Evolutionary conservation across 75 land plant genomes (phyloP).

Genomic region (Selaginella moellendorffii): DNA sequence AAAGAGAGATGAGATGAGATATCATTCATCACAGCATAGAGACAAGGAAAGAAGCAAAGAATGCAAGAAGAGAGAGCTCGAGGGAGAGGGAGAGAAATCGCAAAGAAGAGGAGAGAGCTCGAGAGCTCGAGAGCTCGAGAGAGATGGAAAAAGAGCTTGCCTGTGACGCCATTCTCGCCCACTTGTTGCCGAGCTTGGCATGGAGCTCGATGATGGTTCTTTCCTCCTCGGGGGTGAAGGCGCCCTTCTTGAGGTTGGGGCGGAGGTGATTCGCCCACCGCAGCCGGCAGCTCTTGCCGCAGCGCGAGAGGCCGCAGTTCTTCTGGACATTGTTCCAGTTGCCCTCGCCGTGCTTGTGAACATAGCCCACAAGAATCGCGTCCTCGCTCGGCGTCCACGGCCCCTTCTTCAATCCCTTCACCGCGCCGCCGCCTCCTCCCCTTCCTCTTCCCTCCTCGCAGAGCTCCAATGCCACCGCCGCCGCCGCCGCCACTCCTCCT

Average conservation of each 20-base stretch:
- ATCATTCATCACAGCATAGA: conserved; percentile 23
- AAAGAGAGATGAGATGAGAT: conserved; percentile 1
- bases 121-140: conserved; percentile 62
- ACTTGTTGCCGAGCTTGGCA: too few species aligned
- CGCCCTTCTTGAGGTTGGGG: conserved; percentile 57
- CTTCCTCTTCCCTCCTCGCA: too few species aligned
- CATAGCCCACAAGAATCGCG: conserved; percentile 63
- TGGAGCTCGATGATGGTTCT: conserved; percentile 52
- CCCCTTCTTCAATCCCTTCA: too few species aligned
- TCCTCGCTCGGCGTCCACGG: conserved; percentile 86
- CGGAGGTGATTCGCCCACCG: conserved; percentile 75
- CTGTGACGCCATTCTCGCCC: too few species aligned
- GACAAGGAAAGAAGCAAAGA: too few species aligned
- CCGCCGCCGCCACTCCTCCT: too few species aligned
- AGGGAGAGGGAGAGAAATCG: too few species aligned
- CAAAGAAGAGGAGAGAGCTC: conserved; percentile 62
- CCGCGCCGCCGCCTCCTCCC: too few species aligned
- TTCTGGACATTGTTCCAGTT: conserved; percentile 75
- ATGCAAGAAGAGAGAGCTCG: too few species aligned
- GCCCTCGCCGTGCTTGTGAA: conserved; percentile 60
- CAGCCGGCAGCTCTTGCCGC: too few species aligned
- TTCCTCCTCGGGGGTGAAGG: conserved; percentile 61
- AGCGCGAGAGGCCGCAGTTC: conserved; percentile 52
- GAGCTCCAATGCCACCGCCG: too few species aligned
- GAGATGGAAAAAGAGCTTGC: too few species aligned